These are phyloP conservation scores for Isabelozyma heimii DNA, from an alignment of 805 yeast species.

Conservation along the genomic window DNA sequence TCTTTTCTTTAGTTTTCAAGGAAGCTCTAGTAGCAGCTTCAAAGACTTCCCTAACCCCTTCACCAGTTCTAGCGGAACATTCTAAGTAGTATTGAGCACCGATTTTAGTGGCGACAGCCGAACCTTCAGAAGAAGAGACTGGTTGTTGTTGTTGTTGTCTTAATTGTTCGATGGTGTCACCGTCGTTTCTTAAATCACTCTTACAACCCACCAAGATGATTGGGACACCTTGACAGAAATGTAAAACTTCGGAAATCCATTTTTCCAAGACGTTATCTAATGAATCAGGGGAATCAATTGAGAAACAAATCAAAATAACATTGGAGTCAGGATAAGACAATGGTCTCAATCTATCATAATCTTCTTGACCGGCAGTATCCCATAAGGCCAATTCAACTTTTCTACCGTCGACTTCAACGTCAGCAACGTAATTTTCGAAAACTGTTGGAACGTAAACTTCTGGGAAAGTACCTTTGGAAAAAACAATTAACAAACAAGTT, in stretches of 20 bases:
- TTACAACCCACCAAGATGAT: constrained; percentile 91
- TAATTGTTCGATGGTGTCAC: constrained; percentile 69
- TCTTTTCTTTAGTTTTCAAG: constrained; percentile 60
- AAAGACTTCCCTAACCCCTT: constrained; percentile 90
- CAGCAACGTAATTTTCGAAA: constrained; percentile 96
- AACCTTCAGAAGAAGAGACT: constrained; percentile 78
- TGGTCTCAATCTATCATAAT: constrained; percentile 91
- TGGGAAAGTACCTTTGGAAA: constrained; percentile 88
- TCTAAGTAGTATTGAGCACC: constrained; percentile 85
- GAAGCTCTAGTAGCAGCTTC: constrained; percentile 93
- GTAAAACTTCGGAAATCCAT: constrained; percentile 92
- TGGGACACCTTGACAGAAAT: constrained; percentile 93
- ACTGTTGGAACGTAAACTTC: constrained; percentile 95
- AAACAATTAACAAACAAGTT: constrained; percentile 81
- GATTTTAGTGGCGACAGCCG: constrained; percentile 82
- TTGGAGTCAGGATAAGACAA: constrained; percentile 89
- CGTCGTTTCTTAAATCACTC: constrained; percentile 83
- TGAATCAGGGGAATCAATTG: constrained; percentile 88
- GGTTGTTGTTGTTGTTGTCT: constrained; percentile 77
- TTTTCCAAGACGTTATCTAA: constrained; percentile 92
- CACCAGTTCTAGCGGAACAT: constrained; percentile 89
- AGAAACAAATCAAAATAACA: constrained; percentile 87
- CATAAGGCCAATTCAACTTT: constrained; percentile 87
- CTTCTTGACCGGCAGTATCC: constrained; percentile 99
- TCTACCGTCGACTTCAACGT: constrained; percentile 64